Conservation (phyloP, 176 grass and related monocot species). For the Cenchrus americanus region DNA sequence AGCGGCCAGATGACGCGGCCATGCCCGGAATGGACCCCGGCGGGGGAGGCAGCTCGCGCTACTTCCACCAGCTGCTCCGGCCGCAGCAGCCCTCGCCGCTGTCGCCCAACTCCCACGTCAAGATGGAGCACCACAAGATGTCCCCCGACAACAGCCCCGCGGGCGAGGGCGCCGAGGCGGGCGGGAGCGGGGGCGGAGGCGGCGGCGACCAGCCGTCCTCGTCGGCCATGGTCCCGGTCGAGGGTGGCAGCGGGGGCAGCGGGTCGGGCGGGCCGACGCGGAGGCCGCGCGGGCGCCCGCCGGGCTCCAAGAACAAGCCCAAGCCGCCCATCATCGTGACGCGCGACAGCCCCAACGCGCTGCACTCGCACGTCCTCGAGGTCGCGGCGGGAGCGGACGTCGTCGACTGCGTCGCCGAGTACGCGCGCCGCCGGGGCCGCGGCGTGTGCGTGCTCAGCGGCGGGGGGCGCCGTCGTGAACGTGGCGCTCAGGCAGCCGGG, state of each 20-base stretch:
- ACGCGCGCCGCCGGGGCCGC: slow-evolving; percentile 77
- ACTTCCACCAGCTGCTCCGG: slow-evolving; percentile 83
- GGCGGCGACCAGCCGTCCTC: slow-evolving; percentile 76
- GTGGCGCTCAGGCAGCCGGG: slow-evolving; percentile 85
- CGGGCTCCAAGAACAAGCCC: slow-evolving; percentile 92
- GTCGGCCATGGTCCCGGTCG: slow-evolving; percentile 53
- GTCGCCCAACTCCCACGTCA: slow-evolving; percentile 64
- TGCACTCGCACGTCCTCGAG: slow-evolving; percentile 94
- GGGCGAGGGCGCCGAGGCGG: slow-evolving; percentile 29
- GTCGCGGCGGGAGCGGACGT: slow-evolving; percentile 75
- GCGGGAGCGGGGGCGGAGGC: slow-evolving; percentile 22
- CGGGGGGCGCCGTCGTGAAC: slow-evolving; percentile 71
- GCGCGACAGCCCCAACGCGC: slow-evolving; percentile 90
- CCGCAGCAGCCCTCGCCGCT: slow-evolving; percentile 56
- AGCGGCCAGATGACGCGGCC: slow-evolving; percentile 71
- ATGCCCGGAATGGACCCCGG: slow-evolving; percentile 72
- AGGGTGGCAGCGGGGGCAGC: slow-evolving; percentile 44
- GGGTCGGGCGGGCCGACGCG: slow-evolving; percentile 63
- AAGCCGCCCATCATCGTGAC: slow-evolving; percentile 95
- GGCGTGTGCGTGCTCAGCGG: slow-evolving; percentile 95
- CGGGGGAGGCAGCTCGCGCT: slow-evolving; percentile 57
- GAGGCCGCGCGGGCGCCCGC: slow-evolving; percentile 79
- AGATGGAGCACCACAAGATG: slow-evolving; percentile 71
- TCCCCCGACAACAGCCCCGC: slow-evolving; percentile 58
- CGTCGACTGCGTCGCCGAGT: slow-evolving; percentile 89